These are phyloP conservation scores for Bipolaris oryzae DNA, from an alignment of 2,329 filamentous ascomycete genomes.

Conservation along the genomic window DNA sequence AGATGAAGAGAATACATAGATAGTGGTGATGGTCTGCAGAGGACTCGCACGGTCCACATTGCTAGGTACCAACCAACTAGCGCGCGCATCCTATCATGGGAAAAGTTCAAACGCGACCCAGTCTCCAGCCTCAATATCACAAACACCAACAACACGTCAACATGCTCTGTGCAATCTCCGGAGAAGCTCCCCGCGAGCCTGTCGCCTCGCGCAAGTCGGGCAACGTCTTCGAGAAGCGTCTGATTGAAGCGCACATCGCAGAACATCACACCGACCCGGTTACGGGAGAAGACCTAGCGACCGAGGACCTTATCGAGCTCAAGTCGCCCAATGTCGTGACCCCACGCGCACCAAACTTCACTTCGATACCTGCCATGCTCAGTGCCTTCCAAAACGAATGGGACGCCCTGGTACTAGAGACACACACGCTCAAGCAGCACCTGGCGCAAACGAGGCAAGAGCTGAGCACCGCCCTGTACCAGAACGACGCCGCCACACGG, in stretches of 20 bases:
- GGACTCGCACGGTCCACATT: constrained; percentile 1
- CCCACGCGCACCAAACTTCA: constrained; percentile 89
- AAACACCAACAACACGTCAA: constrained; percentile 8
- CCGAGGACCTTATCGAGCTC: constrained; percentile 86
- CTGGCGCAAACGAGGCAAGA: constrained; percentile 90
- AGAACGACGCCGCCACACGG: constrained; percentile 94
- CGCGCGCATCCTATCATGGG: constrained; percentile 2
- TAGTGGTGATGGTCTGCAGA: background rate
- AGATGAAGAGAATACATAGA: background rate
- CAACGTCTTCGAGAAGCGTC: constrained; percentile 89
- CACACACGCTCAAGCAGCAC: constrained; percentile 88
- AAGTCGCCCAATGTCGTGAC: constrained; percentile 83
- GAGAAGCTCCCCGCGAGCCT: constrained; percentile 92
- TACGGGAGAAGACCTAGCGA: constrained; percentile 80
- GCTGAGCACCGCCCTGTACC: constrained; percentile 90
- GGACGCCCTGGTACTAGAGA: constrained; percentile 91
- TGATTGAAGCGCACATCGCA: constrained; percentile 93
- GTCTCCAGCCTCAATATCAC: constrained; percentile 1
- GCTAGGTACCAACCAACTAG: constrained; percentile 3
- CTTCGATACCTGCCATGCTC: constrained; percentile 92
- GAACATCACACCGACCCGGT: constrained; percentile 93
- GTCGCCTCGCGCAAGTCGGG: constrained; percentile 95
- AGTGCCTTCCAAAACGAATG: constrained; percentile 98
- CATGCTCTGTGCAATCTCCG: constrained; percentile 73
- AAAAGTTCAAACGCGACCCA: constrained; percentile 18